Base-by-base conservation (phyloP, 2,329 filamentous ascomycete genomes). In the Aspergillus tubingensis region DNA sequence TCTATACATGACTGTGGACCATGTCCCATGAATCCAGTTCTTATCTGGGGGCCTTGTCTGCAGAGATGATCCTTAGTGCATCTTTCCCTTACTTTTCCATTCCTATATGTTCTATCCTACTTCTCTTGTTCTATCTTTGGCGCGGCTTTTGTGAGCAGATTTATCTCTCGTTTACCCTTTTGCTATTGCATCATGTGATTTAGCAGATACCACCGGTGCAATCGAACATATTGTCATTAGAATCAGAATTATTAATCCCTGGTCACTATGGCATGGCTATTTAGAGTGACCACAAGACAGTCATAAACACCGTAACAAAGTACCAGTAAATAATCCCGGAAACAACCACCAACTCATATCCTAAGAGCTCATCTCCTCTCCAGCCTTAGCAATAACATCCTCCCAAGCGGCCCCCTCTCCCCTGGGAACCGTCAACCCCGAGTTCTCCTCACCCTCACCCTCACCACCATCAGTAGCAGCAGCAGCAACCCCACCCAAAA, bases 401-500 rank as follows among this genome's bases (percentile, higher is more conserved):
- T 77, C 75, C 77, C 77, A 79, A 6, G 66, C 60, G 19, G 69
- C 65, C 10, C 65, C 66, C 0, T 67, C 55, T n/a, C 63, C 66
- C 17, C 63, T 60, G 1, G 77, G 77, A 41, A 68, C 64, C 23
- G 59, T 68, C 49, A 77, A 58, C 0, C 74, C 72, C 13, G 54
- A 41, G 1, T 54, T 32, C 8, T 59, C 43, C 44, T 58, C 23
- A 7, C 23, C 61, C 8, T n/a, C 54, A n/a, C 49, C 52, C 43
- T 53, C 61, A 11, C 50, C 54, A 3, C 38, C 7, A 25, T 25
- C 25, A 27, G 17, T 19, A 19, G 25, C 25, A 36, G 30, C 30
- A 30, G 62, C 63, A 50, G 60, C 66, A 39, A 63, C 47, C 21
- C 71, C 71, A 66, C 77, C 74, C 69, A 85, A 54, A 65, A 79